These are phyloP conservation scores for Xylaria sp. DNA, from an alignment of 2,329 filamentous ascomycete genomes.

Conservation along the genomic window DNA sequence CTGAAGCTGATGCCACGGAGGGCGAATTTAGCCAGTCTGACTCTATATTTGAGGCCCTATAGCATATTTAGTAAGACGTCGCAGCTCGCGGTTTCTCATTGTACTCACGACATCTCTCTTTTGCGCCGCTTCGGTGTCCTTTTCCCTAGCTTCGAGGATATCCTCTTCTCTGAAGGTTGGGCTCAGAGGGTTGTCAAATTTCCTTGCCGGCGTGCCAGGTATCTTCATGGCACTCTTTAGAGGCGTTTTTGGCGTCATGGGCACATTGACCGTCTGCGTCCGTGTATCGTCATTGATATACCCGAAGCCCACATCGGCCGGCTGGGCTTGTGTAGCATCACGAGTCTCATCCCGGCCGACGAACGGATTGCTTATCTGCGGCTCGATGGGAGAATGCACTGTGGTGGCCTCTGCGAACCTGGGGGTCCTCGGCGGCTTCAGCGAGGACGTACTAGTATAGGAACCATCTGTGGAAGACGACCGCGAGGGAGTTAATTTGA, in stretches of 20 bases:
- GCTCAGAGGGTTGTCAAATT: conserved; percentile 81
- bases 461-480: conserved; percentile 62
- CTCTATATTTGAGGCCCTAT: conserved; percentile 91
- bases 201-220: conserved; percentile 81
- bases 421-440: conserved; percentile 77
- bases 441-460: conserved; percentile 64
- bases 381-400: conserved; percentile 80
- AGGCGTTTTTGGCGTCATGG: conserved; percentile 78
- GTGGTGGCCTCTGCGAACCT: conserved; percentile 85
- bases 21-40: conserved; percentile 92
- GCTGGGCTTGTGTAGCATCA: conserved; percentile 72
- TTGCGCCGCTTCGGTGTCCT: conserved; percentile 85
- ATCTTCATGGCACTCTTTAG: conserved; percentile 92
- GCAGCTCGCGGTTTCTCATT: neutral
- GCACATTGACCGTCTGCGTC: conserved; percentile 69
- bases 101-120: conserved; percentile 83
- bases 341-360: conserved; percentile 63
- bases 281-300: conserved; percentile 75
- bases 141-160: conserved; percentile 85
- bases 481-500: conserved; percentile 64
- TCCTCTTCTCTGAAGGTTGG: conserved; percentile 93
- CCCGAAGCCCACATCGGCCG: conserved; percentile 91
- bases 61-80: conserved; percentile 51
- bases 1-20: conserved; percentile 97
- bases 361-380: conserved; percentile 63